These are phyloP conservation scores for Lithospermum erythrorhizon DNA, from an alignment of 257 asterid genomes.

Conservation along the genomic window DNA sequence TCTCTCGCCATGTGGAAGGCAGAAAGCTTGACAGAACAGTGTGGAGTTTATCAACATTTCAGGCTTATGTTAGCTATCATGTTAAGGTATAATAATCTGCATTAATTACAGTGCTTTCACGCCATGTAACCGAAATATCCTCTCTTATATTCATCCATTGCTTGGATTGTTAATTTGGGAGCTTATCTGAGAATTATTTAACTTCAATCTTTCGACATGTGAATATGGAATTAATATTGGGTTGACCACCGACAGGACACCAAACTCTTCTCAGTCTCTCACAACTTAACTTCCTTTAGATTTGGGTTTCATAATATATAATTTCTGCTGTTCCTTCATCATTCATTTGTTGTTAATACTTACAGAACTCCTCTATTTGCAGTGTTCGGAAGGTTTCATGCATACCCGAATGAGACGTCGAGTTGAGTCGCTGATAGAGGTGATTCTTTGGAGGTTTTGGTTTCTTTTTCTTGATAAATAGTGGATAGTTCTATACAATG, in stretches of 20 bases:
- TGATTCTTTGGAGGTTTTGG: conserved; percentile 13
- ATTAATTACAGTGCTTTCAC: conserved; percentile 2
- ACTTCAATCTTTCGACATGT: background rate
- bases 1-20: conserved; percentile 90
- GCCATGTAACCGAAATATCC: background rate
- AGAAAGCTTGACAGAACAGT: conserved; percentile 90
- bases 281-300: no score
- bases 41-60: conserved; percentile 90
- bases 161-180: background rate
- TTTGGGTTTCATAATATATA: no score
- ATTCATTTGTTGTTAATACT: background rate
- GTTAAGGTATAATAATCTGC: conserved; percentile 56
- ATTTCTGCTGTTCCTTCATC: background rate
- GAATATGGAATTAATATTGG: background rate
- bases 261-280: no score
- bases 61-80: conserved; percentile 92
- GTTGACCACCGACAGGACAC: background rate
- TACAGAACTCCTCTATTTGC: conserved; percentile 16
- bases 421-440: conserved; percentile 87
- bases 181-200: background rate
- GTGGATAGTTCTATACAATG: background rate
- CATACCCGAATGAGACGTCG: conserved; percentile 97
- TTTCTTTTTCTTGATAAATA: background rate
- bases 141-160: background rate
- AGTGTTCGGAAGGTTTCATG: conserved; percentile 97